Evolutionary conservation across 768 basidiomycete species (phyloP), one percentile per base, ranked within the genome.

Genomic region (Arthromyces matolae): DNA sequence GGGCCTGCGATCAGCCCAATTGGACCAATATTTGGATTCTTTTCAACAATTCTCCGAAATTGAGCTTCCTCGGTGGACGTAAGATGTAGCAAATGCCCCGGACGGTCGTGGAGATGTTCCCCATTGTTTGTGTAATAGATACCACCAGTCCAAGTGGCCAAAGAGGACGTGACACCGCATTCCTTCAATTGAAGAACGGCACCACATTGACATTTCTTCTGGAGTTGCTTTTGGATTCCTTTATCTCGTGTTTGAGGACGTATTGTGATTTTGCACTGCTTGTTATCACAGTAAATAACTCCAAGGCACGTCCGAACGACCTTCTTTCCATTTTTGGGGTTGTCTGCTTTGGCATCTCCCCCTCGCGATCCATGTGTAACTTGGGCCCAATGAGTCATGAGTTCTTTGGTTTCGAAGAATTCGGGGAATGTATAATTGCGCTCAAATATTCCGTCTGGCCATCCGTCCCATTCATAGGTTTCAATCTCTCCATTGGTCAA

Each of bases 361-460:
- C 51, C 20, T 44, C 55, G 47, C 0, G 59, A 59, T 23, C 61
- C 57, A 37, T 44, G 36, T 3, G 44, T 42, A 9, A 18, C 33
- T 18, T 27, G 42, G 36, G 59, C 56, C 56, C 56, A 63, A 35
- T 63, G 57, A 32, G 42, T 38, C 35, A 37, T 31, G 1, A 62
- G 47, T 8, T 45, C 28, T 3, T 42, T 40, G 2, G 55, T 54
- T 6, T 27, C 41, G 4, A 42, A 23, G 7, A 44, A 12, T 10
- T 58, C 49, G 1, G 47, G 31, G 19, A 20, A 52, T 10, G 53
- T 47, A 25, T 58, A 55, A 31, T 57, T 51, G 4, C 13, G 24
- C 3, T 46, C 22, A 19, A 62, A 52, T 10, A 28, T 24, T 19
- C 61, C 57, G 47, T 62, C 55, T 0, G 59, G 61, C 59, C 59